phyloP scores from a whole-genome alignment of 352 stramenopile species.

The Globisporangium abappressorium region DNA sequence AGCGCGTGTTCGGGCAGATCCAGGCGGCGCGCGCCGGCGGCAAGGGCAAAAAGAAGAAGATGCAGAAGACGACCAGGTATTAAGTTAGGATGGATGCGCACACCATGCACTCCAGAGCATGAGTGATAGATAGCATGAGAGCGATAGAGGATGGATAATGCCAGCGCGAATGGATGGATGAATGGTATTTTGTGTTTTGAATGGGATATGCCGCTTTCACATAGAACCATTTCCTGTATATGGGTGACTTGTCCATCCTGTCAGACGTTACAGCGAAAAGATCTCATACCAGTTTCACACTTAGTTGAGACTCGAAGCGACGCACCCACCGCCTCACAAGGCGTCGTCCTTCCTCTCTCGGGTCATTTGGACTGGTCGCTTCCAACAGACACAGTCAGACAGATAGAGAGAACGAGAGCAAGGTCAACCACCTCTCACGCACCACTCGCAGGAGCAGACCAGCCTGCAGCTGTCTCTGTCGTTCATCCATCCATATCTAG shows the following conservation, averaged over 20 bases:
- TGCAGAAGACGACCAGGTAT: constrained; percentile 18
- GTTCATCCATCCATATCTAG: too few relatives aligned
- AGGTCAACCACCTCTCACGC: too few relatives aligned
- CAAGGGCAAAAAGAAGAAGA: constrained; percentile 55
- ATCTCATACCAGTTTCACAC: background rate
- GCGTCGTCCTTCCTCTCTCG: background rate
- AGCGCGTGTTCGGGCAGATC: constrained; percentile 78
- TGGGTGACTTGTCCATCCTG: background rate
- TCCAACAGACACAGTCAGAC: too few relatives aligned
- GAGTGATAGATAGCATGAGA: background rate
- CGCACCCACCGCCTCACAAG: constrained; percentile 4
- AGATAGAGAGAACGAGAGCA: too few relatives aligned
- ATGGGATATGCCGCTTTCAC: background rate
- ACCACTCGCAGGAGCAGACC: too few relatives aligned
- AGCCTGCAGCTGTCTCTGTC: too few relatives aligned
- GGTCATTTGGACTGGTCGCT: too few relatives aligned
- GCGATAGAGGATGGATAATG: background rate
- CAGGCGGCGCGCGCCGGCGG: constrained; percentile 46
- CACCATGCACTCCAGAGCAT: background rate
- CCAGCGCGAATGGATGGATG: background rate
- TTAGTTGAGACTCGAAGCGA: background rate
- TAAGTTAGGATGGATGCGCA: background rate
- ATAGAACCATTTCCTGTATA: background rate
- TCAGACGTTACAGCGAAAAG: background rate
- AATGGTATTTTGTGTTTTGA: background rate